phyloP scores from a whole-genome alignment of 1,139 yeast species.

The Suhomyces bribrorum region DNA sequence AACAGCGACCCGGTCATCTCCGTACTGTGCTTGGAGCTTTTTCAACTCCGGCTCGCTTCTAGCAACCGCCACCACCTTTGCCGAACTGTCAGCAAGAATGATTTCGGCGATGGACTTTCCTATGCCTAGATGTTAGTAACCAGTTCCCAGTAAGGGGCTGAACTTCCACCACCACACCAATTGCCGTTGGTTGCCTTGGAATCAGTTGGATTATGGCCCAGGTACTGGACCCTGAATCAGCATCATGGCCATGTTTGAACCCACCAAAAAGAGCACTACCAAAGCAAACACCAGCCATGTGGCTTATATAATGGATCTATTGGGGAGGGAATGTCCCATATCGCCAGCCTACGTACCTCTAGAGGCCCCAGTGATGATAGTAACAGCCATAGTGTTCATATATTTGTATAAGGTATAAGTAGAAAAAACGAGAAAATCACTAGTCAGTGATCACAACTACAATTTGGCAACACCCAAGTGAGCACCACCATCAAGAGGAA shows the following conservation, averaged over 20 bases:
- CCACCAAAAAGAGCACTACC: too few relatives aligned
- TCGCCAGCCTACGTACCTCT: conserved; percentile 36
- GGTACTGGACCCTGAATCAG: too few relatives aligned
- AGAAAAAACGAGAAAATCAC: not conserved
- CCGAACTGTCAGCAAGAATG: conserved; percentile 40
- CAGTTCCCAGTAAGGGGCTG: not conserved
- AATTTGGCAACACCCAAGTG: conserved; percentile 22
- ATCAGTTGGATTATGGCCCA: too few relatives aligned
- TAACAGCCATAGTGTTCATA: conserved; percentile 29
- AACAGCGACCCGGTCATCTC: conserved; percentile 51
- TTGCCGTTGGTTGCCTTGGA: conserved; percentile 2
- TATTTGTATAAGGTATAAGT: too few relatives aligned
- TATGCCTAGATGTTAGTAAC: conserved; percentile 52
- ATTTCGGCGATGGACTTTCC: conserved; percentile 69
- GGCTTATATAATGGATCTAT: too few relatives aligned
- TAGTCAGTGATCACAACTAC: conserved; percentile 3
- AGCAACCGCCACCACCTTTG: conserved; percentile 65
- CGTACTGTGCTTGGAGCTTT: conserved; percentile 45
- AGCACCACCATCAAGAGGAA: conserved; percentile 77
- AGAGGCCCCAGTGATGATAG: conserved; percentile 72
- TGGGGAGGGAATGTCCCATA: too few relatives aligned
- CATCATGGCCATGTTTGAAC: too few relatives aligned
- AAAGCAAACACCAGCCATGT: too few relatives aligned
- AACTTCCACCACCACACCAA: not conserved
- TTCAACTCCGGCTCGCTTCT: conserved; percentile 55